A percentile compares a stretch with the other conserved stretches of the same genome.
phyloP scores from a whole-genome alignment of 306 rosid genomes.

The Boehmeria nivea region DNA sequence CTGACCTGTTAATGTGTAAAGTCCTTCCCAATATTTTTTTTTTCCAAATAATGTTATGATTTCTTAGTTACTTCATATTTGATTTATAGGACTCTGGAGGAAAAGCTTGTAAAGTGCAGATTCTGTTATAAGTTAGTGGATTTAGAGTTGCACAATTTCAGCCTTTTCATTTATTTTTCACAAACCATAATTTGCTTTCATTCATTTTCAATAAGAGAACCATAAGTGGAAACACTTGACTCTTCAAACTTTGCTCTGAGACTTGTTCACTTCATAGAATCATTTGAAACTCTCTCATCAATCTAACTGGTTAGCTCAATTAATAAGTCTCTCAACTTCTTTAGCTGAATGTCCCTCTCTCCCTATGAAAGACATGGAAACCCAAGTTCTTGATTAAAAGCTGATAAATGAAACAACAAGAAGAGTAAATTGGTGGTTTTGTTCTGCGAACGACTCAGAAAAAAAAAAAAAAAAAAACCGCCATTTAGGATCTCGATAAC shows the following conservation, averaged over 20 bases:
- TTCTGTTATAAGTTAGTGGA: conserved; percentile 15
- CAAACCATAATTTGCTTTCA: too few relatives aligned
- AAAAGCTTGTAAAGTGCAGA: conserved; percentile 35
- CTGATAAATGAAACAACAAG: neutral
- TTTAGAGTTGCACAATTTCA: conserved; percentile 15
- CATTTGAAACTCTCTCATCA: neutral
- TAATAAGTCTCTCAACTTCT: conserved; percentile 40
- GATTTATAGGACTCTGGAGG: conserved; percentile 23
- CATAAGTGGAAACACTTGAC: too few relatives aligned
- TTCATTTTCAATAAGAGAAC: too few relatives aligned
- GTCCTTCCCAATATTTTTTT: neutral
- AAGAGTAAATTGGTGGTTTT: too few relatives aligned
- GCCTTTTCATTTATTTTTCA: too few relatives aligned
- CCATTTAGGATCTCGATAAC: too few relatives aligned
- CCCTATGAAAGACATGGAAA: conserved; percentile 38
- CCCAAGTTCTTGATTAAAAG: too few relatives aligned
- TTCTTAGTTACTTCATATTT: conserved; percentile 27
- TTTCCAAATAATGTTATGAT: conserved; percentile 5
- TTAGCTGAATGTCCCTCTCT: conserved; percentile 38
- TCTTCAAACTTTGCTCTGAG: too few relatives aligned
- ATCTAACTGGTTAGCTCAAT: conserved; percentile 26
- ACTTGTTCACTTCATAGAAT: neutral
- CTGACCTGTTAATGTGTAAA: conserved; percentile 26
- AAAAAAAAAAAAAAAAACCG: neutral
- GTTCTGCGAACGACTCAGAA: too few relatives aligned